These are phyloP conservation scores for Colletotrichum viniferum DNA, from an alignment of 2,329 filamentous ascomycete species.

Conservation along the genomic window DNA sequence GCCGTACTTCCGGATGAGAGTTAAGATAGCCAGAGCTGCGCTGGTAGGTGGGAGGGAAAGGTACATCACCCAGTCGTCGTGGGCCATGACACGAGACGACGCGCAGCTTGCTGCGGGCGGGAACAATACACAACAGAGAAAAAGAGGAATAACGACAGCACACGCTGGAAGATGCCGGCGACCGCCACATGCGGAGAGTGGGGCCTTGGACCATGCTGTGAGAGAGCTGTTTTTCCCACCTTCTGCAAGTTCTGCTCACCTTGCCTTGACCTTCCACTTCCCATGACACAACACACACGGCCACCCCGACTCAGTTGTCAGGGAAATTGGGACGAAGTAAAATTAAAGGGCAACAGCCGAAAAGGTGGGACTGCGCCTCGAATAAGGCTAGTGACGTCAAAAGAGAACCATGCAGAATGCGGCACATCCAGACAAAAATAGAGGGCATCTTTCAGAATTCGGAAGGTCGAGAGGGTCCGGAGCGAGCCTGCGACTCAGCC, in stretches of 20 bases:
- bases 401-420: not conserved
- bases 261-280: not conserved
- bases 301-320: constrained; percentile 6
- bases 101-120: not conserved
- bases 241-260: not conserved
- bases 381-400: constrained; percentile 10
- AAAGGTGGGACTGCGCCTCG: not conserved
- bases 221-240: not conserved
- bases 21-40: not conserved
- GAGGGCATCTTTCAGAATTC: not conserved
- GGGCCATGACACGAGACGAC: not conserved
- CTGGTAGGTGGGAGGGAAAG: not conserved
- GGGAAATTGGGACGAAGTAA: not conserved
- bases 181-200: constrained; percentile 16
- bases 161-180: not conserved
- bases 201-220: not conserved
- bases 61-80: not conserved
- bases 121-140: not conserved
- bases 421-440: not conserved
- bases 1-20: constrained; percentile 14
- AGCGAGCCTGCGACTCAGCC: not conserved
- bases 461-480: not conserved
- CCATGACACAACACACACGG: not conserved
- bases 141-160: not conserved
- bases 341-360: not conserved